A percentile compares a stretch with the other conserved stretches of the same genome.
These are phyloP conservation scores for Trypanosoma melophagium DNA, from an alignment of 208 protist species.

Conservation along the genomic window DNA sequence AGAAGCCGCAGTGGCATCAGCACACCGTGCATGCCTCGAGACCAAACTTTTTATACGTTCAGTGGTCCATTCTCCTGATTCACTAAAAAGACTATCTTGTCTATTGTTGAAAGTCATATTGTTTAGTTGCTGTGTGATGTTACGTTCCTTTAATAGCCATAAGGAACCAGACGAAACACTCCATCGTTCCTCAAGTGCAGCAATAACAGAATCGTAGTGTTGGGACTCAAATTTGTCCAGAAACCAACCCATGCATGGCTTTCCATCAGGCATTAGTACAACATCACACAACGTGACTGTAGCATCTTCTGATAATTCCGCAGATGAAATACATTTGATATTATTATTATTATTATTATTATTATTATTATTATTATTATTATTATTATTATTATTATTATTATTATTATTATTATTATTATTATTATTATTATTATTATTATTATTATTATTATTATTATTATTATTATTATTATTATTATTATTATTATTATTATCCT, in stretches of 20 bases:
- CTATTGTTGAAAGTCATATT: conserved; percentile 11
- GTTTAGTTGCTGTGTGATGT: conserved; percentile 10
- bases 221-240: conserved; percentile 25
- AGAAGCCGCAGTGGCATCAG: neutral
- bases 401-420: no score
- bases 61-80: conserved; percentile 6
- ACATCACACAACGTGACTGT: conserved; percentile 33
- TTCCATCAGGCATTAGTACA: conserved; percentile 37
- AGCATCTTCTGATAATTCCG: neutral
- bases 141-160: conserved; percentile 24
- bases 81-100: conserved; percentile 18
- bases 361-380: no score
- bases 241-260: conserved; percentile 46
- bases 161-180: conserved; percentile 15
- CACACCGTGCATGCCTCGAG: conserved; percentile 6
- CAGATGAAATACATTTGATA: no score
- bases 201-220: conserved; percentile 19
- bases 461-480: conserved; percentile 1
- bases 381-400: no score
- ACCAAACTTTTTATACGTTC: conserved; percentile 13
- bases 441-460: neutral
- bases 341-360: no score
- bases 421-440: neutral
- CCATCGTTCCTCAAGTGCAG: conserved; percentile 31
- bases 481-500: neutral